These are phyloP conservation scores for Clitoria ternatea DNA, from an alignment of 306 rosid genomes.

Conservation along the genomic window DNA sequence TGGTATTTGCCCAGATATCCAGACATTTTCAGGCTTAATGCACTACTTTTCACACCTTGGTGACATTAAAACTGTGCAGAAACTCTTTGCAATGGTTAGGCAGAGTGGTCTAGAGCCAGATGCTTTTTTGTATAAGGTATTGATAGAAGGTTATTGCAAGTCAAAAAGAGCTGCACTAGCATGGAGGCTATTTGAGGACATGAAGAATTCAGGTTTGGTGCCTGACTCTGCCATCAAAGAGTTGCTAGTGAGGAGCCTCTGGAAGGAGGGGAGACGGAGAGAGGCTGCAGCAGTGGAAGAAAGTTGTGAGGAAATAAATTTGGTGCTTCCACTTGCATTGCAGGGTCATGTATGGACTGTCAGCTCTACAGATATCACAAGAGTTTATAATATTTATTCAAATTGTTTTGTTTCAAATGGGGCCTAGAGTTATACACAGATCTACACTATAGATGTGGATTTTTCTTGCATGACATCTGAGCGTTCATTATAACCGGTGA, in stretches of 20 bases:
- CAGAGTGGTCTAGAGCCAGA: constrained; percentile 71
- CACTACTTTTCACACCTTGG: constrained; percentile 54
- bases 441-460: not conserved
- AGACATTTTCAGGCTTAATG: constrained; percentile 74
- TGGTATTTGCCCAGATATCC: constrained; percentile 68
- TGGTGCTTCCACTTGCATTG: constrained; percentile 48
- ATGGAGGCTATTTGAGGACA: constrained; percentile 70
- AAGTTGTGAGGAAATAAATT: constrained; percentile 47
- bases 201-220: constrained; percentile 50
- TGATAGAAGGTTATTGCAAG: constrained; percentile 77
- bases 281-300: constrained; percentile 80
- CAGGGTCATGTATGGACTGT: constrained; percentile 74
- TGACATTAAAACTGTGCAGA: constrained; percentile 69
- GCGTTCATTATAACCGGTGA: not conserved
- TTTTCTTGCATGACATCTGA: constrained; percentile 3
- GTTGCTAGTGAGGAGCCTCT: constrained; percentile 76
- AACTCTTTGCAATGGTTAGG: constrained; percentile 61
- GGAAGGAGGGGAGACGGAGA: constrained; percentile 79
- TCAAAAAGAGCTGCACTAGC: constrained; percentile 68
- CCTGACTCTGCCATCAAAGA: constrained; percentile 71
- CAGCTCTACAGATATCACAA: constrained; percentile 62
- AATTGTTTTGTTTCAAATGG: constrained; percentile 37
- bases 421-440: constrained; percentile 26
- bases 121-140: constrained; percentile 58
- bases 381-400: constrained; percentile 57